Evolutionary conservation across 2,329 filamentous ascomycete genomes (phyloP), one percentile per base, ranked within the genome.

Genomic region (Moelleriella libera): DNA sequence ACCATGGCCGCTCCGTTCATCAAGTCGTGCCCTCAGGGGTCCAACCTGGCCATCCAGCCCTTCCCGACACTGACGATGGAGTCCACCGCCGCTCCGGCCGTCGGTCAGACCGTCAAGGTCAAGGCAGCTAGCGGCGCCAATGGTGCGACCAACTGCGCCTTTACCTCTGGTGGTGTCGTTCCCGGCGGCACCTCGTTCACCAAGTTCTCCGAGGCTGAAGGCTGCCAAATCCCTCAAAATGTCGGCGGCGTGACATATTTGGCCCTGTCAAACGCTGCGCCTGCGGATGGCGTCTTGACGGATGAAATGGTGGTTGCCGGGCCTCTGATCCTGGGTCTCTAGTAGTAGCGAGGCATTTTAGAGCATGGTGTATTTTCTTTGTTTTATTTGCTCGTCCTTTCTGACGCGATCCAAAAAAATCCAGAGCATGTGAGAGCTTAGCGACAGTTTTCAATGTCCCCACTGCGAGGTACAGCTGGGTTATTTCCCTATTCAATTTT

Each of bases 1-100:
- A 82, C 82, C 39, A 74, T 88, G 47, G 83, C 83, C 42, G 78
- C 82, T 1, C 75, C 76, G 43, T 88, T 88, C 70, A 87, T 88
- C 68, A 62, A 65, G 48, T 78, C 76, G 31, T 88, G 83, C 68
- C 84, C 83, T 12, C 63, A 72, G 30, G 80, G 77, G 69, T 86
- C 60, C 73, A 74, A 51, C 71, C 82, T 50, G 79, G 74, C 54
- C 71, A 83, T 63, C 74, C 71, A 49, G 68, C 80, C 52, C 76
- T 86, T 78, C 78, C 82, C 46, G 2, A 58, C 69, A 4, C 63
- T 82, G 43, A 68, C 70, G 50, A 70, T 80, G 65, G 66, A 59
- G 61, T 40, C 63, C 8, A 65, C 64, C 31, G 60, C 62, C 2
- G 64, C 68, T 7, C 63, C 67, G 8, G 59, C 56, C 48, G 57